Percentiles rank a stretch among this genome's conserved stretches.
Conservation (phyloP, 495 filamentous ascomycete genomes). For the Lindgomyces ingoldianus region DNA sequence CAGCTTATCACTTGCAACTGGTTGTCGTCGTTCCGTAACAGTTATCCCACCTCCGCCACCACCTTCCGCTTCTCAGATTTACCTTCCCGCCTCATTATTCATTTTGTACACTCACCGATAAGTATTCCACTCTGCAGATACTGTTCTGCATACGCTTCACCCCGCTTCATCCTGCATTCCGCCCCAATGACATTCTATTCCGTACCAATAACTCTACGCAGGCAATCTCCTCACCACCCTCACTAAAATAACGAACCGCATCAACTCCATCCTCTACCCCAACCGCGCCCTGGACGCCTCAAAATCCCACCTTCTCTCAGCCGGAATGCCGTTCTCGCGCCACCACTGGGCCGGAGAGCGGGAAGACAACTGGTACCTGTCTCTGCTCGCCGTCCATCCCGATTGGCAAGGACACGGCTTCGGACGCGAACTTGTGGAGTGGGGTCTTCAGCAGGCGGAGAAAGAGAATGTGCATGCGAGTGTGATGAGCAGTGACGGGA, state of each 20-base stretch:
- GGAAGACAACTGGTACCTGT: slow-evolving; percentile 19
- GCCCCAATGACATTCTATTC: too few relatives aligned
- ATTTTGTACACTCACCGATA: too few relatives aligned
- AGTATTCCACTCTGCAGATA: too few relatives aligned
- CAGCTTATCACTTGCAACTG: neutral
- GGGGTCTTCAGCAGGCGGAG: slow-evolving; percentile 22
- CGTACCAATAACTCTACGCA: neutral
- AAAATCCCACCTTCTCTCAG: slow-evolving; percentile 3
- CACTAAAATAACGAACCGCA: neutral
- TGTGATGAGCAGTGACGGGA: slow-evolving; percentile 15
- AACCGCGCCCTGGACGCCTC: slow-evolving; percentile 20
- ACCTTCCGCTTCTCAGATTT: neutral
- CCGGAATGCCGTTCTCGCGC: neutral
- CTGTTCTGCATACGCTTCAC: too few relatives aligned
- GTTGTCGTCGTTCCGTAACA: neutral
- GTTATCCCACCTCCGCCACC: neutral
- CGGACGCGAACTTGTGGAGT: slow-evolving; percentile 15
- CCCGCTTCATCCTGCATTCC: too few relatives aligned
- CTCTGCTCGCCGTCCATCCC: slow-evolving; percentile 26
- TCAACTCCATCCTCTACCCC: slow-evolving; percentile 11
- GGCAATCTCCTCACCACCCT: slow-evolving; percentile 1
- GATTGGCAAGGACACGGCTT: slow-evolving; percentile 22
- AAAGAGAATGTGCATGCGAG: slow-evolving; percentile 24
- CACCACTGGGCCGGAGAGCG: slow-evolving; percentile 23
- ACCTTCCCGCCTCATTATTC: neutral